A percentile compares a stretch with the other conserved stretches of the same genome.
Conservation (phyloP, 805 yeast genomes). For the Hanseniaspora occidentalis region DNA sequence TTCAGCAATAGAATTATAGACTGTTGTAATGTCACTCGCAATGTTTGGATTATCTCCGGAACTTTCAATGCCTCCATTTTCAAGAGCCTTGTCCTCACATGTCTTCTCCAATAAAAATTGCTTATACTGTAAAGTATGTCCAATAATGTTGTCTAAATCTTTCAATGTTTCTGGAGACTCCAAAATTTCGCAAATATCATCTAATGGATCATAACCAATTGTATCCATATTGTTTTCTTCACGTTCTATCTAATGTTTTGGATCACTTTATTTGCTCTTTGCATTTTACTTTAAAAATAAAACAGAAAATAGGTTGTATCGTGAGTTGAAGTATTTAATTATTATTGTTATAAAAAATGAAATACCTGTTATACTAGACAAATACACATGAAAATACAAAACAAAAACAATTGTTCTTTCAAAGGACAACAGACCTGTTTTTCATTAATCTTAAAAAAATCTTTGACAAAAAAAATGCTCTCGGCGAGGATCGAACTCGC, state of each 20-base stretch:
- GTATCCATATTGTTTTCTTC: constrained; percentile 24
- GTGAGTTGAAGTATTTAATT: too few species aligned
- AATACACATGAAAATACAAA: not conserved
- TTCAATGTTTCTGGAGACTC: constrained; percentile 36
- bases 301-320: too few species aligned
- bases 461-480: constrained; percentile 24
- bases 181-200: constrained; percentile 40
- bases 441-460: too few species aligned
- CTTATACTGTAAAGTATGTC: constrained; percentile 2
- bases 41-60: not conserved
- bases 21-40: too few species aligned
- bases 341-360: too few species aligned
- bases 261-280: too few species aligned
- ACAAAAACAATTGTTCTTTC: not conserved
- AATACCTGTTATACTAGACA: not conserved
- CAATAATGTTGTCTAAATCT: constrained; percentile 38
- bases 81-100: not conserved
- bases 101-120: not conserved
- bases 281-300: too few species aligned
- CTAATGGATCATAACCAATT: constrained; percentile 38
- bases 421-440: too few species aligned
- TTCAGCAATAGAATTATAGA: too few species aligned
- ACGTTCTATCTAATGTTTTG: too few species aligned
- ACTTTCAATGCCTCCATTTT: not conserved
- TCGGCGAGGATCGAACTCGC: constrained; percentile 36